phyloP scores from a whole-genome alignment of 129 eudicot genomes.

The Pittosporum tobira region DNA sequence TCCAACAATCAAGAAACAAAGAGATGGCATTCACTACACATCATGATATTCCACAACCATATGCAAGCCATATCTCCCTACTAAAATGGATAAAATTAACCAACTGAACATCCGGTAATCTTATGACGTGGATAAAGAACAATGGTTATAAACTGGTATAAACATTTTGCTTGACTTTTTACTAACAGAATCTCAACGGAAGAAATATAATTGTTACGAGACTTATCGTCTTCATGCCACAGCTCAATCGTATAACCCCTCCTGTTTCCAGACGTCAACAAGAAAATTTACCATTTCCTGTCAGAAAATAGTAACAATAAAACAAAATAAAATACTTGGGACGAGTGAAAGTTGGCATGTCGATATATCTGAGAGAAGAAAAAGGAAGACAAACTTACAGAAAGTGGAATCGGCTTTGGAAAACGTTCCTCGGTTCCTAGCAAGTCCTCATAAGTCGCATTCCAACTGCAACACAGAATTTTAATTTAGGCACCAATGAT shows the following conservation, averaged over 20 bases:
- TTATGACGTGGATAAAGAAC: not conserved
- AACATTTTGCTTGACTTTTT: slow-evolving; percentile 3
- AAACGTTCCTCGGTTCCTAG: slow-evolving; percentile 77
- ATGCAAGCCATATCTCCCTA: not conserved
- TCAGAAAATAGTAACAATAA: slow-evolving; percentile 5
- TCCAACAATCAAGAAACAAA: too few relatives aligned
- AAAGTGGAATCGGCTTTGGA: slow-evolving; percentile 57
- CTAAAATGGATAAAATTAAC: not conserved
- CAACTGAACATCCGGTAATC: not conserved
- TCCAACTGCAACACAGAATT: slow-evolving; percentile 44
- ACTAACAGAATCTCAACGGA: not conserved
- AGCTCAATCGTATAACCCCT: slow-evolving; percentile 67
- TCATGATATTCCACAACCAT: too few relatives aligned
- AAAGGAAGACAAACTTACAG: slow-evolving; percentile 37
- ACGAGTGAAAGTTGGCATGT: not conserved
- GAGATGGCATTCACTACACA: too few relatives aligned
- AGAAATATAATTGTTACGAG: slow-evolving; percentile 8
- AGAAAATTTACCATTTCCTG: slow-evolving; percentile 94
- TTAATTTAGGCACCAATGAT: not conserved
- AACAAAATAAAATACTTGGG: too few relatives aligned
- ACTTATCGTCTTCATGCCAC: not conserved
- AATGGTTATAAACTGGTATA: not conserved
- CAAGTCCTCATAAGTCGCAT: slow-evolving; percentile 63
- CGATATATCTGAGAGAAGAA: not conserved
- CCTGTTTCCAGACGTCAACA: slow-evolving; percentile 87